A percentile compares a stretch with the other conserved stretches of the same genome.
Conservation (phyloP, 768 basidiomycete species). For the Cubamyces sp. region DNA sequence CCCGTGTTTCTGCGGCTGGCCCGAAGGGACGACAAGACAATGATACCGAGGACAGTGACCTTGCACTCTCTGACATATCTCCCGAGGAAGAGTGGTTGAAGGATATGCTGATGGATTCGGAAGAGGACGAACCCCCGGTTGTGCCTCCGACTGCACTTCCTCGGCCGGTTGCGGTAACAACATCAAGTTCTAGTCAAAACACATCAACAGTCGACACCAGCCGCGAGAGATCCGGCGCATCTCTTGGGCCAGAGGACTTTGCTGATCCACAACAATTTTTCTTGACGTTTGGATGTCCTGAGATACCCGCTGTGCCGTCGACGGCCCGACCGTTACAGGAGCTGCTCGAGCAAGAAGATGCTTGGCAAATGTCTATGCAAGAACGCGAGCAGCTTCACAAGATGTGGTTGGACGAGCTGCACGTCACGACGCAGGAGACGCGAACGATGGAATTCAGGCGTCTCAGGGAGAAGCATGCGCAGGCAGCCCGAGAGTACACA, state of each 20-base stretch:
- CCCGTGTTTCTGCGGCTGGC: no score
- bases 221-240: no score
- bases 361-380: conserved; percentile 56
- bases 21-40: no score
- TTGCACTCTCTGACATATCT: no score
- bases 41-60: no score
- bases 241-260: conserved; percentile 14
- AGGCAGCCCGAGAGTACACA: conserved; percentile 40
- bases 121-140: no score
- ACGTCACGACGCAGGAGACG: conserved; percentile 34
- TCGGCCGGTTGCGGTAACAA: no score
- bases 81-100: no score
- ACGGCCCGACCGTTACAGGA: conserved; percentile 41
- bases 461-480: conserved; percentile 44
- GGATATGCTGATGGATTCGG: no score
- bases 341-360: conserved; percentile 42
- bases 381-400: conserved; percentile 52
- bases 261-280: conserved; percentile 34
- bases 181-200: no score
- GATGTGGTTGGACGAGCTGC: conserved; percentile 52
- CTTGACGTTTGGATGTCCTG: conserved; percentile 38
- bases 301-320: conserved; percentile 44
- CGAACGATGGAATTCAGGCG: conserved; percentile 48
- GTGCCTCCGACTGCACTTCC: no score
- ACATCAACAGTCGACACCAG: no score